phyloP scores from a whole-genome alignment of 371 early-diverging fungal genomes.

The Mucor circinelloides region DNA sequence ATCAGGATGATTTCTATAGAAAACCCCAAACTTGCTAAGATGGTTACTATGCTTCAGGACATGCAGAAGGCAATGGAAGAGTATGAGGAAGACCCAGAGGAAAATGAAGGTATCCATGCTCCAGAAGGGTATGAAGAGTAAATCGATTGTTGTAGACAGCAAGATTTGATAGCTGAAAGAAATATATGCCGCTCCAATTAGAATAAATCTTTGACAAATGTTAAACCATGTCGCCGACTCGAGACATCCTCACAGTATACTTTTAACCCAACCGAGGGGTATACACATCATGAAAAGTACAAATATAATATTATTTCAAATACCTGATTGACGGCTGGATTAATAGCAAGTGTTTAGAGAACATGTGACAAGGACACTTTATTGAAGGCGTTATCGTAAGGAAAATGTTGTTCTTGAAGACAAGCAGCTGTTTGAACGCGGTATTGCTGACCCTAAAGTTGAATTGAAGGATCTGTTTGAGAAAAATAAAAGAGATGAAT shows the following conservation, averaged over 20 bases:
- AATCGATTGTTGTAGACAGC: background rate
- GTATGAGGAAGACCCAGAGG: background rate
- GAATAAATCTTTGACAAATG: background rate
- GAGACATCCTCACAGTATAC: too few species aligned
- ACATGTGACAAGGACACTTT: background rate
- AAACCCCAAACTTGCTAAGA: constrained; percentile 19
- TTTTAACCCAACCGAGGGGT: background rate
- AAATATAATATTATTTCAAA: background rate
- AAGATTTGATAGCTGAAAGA: background rate
- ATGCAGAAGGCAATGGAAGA: background rate
- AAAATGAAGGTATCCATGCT: background rate
- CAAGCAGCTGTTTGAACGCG: background rate
- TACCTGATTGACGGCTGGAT: background rate
- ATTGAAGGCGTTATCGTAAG: too few species aligned
- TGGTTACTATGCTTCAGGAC: constrained; percentile 23
- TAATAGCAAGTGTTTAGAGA: background rate
- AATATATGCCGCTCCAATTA: background rate
- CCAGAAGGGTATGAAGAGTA: too few species aligned
- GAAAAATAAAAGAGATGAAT: background rate
- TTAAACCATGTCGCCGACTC: background rate
- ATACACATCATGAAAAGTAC: background rate
- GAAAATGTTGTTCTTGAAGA: background rate
- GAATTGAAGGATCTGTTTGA: background rate
- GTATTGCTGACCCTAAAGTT: background rate
- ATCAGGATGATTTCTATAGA: constrained; percentile 8